Evolutionary conservation across 2,329 filamentous ascomycete genomes (phyloP), one percentile per base, ranked within the genome.

Genomic region (Elsinoe perseae): DNA sequence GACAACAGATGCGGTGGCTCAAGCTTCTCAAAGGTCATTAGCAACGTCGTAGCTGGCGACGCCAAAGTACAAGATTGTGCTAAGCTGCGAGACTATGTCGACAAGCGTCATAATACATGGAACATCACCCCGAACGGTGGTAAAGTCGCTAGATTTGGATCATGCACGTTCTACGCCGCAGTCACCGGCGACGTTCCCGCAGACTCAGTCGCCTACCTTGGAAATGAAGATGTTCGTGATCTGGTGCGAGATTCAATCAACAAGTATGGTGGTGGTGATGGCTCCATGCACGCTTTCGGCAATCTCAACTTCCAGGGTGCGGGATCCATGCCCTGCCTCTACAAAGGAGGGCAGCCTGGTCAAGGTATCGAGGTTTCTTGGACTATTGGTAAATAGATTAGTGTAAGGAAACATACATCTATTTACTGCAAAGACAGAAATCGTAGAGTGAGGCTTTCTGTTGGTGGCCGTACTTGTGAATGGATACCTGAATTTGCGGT

Each of bases 321-420:
- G 1, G 44, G 44, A 2, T 50, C 44, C 20, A 50, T 50, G 44
- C 44, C 44, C 3, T 50, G 44, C 16, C 14, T 30, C 2, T 50
- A 16, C 28, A 50, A 50, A 27, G 44, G 44, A 3, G 44, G 44
- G 12, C 30, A 50, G 25, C 44, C 44, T 30, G 44, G 44, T 3
- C 25, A 50, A 27, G 44, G 44, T 25, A 32, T 50, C 4, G 44
- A 50, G 27, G 44, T 50, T 32, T 50, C 44, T n/a, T 50, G 44
- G 44, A 50, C 25, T 16, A 50, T 50, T 32, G 25, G n/a, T 3
- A 30, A 32, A 25, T 50, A 44, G 40, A 27, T 3, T 30, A 10
- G 28, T 5, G 6, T 10, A 5, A 30, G 28, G 28, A 30, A 30
- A 10, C 28, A 10, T 10, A 10, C 28, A 30, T 5, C 10, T 30